Percentiles rank a stretch among this genome's conserved stretches.
Evolutionary conservation across 1,284 basidiomycete genomes (phyloP).

Genomic region (Microbotryum silenes-acaulis): DNA sequence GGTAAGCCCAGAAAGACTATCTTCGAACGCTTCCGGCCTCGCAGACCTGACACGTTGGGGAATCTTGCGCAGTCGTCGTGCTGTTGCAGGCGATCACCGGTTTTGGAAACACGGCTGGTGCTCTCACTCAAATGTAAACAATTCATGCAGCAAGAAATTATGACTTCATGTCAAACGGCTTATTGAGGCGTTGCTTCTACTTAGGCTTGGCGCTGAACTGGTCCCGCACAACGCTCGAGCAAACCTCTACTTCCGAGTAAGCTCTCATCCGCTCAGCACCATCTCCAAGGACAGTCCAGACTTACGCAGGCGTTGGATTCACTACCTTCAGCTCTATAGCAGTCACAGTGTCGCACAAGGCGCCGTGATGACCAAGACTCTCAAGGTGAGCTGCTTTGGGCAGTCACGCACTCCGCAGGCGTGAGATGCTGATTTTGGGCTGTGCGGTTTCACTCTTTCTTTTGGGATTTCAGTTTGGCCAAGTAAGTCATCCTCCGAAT

Average conservation of each 20-base stretch:
- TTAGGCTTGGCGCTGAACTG: constrained; percentile 56
- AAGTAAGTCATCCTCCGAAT: no score
- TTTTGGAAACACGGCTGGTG: constrained; percentile 47
- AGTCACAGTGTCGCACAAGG: constrained; percentile 56
- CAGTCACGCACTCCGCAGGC: no score
- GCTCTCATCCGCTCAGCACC: no score
- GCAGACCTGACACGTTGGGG: no score
- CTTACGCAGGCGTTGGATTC: no score
- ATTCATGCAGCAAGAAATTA: no score
- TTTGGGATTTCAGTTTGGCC: no score
- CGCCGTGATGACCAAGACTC: constrained; percentile 51
- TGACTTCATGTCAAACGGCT: no score
- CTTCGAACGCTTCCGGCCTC: no score
- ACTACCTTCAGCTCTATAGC: constrained; percentile 44
- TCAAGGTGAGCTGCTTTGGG: constrained; percentile 25
- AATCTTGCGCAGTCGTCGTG: constrained; percentile 39
- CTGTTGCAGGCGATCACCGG: constrained; percentile 54
- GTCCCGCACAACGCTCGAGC: constrained; percentile 52
- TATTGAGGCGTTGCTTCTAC: constrained; percentile 21
- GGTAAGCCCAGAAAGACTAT: not conserved
- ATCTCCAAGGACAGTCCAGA: no score
- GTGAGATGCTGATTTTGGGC: no score
- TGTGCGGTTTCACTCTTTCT: no score
- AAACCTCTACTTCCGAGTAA: constrained; percentile 49
- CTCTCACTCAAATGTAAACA: constrained; percentile 49